These are phyloP conservation scores for Saccharomyces pastorianus DNA, from an alignment of 1,139 yeast genomes.

Conservation along the genomic window DNA sequence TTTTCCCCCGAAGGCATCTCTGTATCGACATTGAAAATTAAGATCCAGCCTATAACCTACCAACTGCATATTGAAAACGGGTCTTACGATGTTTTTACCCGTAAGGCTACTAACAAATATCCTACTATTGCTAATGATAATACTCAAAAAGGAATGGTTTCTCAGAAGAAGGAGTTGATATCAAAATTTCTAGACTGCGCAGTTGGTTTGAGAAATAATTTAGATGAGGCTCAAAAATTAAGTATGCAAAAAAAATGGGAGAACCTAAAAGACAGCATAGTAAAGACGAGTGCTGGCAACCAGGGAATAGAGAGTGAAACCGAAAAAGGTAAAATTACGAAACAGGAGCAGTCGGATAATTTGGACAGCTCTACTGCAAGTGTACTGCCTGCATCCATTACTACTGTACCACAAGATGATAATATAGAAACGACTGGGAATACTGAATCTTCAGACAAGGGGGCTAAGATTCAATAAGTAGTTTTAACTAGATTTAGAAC, in stretches of 20 bases:
- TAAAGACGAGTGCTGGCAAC: not conserved
- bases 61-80: slow-evolving; percentile 72
- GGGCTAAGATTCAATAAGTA: not conserved
- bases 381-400: not conserved
- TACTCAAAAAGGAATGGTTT: slow-evolving; percentile 19
- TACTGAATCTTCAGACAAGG: not conserved
- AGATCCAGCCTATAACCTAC: slow-evolving; percentile 72
- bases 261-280: not conserved
- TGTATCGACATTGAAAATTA: slow-evolving; percentile 68
- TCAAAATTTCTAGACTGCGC: slow-evolving; percentile 16
- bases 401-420: not conserved
- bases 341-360: not conserved
- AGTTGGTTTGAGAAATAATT: slow-evolving; percentile 20
- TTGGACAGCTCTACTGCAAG: not conserved
- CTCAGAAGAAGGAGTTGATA: slow-evolving; percentile 13
- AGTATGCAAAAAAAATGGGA: not conserved
- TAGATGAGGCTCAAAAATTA: slow-evolving; percentile 3
- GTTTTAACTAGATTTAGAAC: not conserved
- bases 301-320: not conserved
- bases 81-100: slow-evolving; percentile 74
- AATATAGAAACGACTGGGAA: not conserved
- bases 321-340: not conserved
- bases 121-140: slow-evolving; percentile 27
- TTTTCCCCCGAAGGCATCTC: slow-evolving; percentile 54
- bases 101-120: slow-evolving; percentile 36